These are phyloP conservation scores for Aspergillus sclerotioniger DNA, from an alignment of 495 filamentous ascomycete genomes.

Conservation along the genomic window DNA sequence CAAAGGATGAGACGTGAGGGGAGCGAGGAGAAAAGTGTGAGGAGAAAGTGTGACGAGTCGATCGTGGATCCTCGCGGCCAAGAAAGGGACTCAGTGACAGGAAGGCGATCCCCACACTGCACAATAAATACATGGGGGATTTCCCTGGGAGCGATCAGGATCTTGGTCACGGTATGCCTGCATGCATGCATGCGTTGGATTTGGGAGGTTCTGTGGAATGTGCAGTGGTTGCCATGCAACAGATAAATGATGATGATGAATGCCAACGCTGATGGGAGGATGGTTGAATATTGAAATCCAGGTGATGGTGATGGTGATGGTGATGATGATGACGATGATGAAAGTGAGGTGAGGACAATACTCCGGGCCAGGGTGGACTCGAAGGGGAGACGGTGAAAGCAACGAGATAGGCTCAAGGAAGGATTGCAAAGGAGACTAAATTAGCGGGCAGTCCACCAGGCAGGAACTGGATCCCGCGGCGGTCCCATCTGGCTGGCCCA, in stretches of 20 bases:
- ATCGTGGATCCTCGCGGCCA: constrained; percentile 18
- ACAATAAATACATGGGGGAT: constrained; percentile 12
- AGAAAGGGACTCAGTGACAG: constrained; percentile 21
- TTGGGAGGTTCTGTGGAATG: neutral
- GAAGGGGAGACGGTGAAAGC: neutral
- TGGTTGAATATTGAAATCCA: neutral
- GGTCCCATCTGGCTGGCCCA: no score
- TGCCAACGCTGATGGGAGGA: no score
- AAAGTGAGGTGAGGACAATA: no score
- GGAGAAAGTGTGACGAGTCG: constrained; percentile 34
- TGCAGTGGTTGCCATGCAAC: constrained; percentile 13
- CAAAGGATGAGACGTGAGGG: constrained; percentile 13
- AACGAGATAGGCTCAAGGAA: neutral
- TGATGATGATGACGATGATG: neutral
- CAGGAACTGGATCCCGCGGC: neutral
- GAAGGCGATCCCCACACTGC: constrained; percentile 17
- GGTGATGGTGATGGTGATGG: neutral
- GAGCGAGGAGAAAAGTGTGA: constrained; percentile 21
- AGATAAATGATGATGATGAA: neutral
- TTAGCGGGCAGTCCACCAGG: neutral
- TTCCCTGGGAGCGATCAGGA: neutral
- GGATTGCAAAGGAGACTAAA: neutral
- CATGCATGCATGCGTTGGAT: neutral
- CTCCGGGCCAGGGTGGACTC: no score
- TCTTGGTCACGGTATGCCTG: neutral